These are phyloP conservation scores for Anisodus tanguticus DNA, from an alignment of 257 asterid species.

Conservation along the genomic window DNA sequence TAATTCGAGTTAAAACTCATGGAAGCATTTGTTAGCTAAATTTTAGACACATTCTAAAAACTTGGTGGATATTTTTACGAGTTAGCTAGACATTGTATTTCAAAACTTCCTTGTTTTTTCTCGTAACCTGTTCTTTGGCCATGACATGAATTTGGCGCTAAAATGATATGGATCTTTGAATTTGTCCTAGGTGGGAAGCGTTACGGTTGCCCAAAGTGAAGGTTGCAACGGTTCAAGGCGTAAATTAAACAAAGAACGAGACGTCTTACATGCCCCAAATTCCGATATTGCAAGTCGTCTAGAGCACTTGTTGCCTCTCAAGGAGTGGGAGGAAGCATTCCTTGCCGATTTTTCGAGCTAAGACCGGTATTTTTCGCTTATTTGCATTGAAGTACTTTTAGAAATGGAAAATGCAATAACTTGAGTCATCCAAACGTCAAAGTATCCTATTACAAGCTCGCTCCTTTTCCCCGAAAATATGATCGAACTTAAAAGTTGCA, in stretches of 20 bases:
- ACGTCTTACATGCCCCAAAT: conserved; percentile 87
- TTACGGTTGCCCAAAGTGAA: conserved; percentile 73
- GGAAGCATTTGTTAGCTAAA: not conserved
- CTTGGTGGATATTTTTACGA: conserved; percentile 1
- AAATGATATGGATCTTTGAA: conserved; percentile 25
- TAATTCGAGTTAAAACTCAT: not conserved
- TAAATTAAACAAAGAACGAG: conserved; percentile 61
- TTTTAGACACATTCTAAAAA: not conserved
- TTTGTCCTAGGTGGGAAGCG: conserved; percentile 79
- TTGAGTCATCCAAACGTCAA: not conserved
- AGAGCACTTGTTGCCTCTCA: conserved; percentile 72
- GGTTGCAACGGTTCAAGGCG: conserved; percentile 60
- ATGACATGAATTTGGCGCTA: not conserved
- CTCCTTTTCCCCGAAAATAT: conserved; percentile 8
- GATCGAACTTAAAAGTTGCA: conserved; percentile 24
- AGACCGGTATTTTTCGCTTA: conserved; percentile 60
- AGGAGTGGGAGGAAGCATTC: conserved; percentile 93
- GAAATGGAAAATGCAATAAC: not conserved
- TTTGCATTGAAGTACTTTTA: conserved; percentile 6
- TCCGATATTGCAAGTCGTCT: conserved; percentile 78
- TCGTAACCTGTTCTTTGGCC: not conserved
- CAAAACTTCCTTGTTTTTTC: conserved; percentile 5
- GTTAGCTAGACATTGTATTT: not conserved
- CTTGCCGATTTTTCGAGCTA: conserved; percentile 83
- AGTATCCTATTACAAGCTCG: conserved; percentile 8